Evolutionary conservation across 805 yeast species (phyloP).

Genomic region (Sporopachydermia quercuum): DNA sequence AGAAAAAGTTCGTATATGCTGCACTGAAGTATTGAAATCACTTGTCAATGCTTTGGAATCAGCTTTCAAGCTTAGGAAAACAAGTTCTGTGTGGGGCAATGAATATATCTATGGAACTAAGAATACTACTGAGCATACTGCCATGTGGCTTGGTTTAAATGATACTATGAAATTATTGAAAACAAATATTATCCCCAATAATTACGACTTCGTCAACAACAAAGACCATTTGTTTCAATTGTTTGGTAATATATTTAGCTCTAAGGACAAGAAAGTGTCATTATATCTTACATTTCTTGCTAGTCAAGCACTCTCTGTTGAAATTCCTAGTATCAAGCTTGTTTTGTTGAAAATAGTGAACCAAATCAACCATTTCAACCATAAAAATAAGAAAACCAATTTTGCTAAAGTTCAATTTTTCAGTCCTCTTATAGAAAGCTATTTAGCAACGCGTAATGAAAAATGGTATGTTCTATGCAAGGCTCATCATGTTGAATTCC

Average conservation of each 20-base stretch:
- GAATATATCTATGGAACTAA: conserved; percentile 38
- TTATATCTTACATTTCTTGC: conserved; percentile 49
- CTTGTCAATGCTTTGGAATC: conserved; percentile 12
- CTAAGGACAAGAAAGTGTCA: conserved; percentile 41
- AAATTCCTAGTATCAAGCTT: conserved; percentile 42
- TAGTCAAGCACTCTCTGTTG: conserved; percentile 42
- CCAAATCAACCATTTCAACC: conserved; percentile 12
- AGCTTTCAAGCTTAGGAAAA: conserved; percentile 9
- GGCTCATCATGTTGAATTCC: conserved; percentile 34
- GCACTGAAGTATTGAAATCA: conserved; percentile 12
- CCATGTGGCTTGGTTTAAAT: conserved; percentile 41
- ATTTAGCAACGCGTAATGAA: conserved; percentile 28
- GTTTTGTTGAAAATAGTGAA: conserved; percentile 32
- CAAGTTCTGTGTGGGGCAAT: conserved; percentile 16
- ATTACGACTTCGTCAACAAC: conserved; percentile 35
- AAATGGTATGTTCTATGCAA: conserved; percentile 29
- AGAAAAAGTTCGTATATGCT: conserved; percentile 17
- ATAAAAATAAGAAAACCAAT: not conserved
- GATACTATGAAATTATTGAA: conserved; percentile 38
- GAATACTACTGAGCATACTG: conserved; percentile 30
- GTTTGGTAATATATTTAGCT: conserved; percentile 22
- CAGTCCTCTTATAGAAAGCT: conserved; percentile 28
- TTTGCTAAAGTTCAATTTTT: conserved; percentile 25
- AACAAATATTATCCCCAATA: conserved; percentile 20
- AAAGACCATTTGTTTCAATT: conserved; percentile 26